Base-by-base conservation (phyloP, 2,329 filamentous ascomycete genomes). In the Metarhizium brunneum region DNA sequence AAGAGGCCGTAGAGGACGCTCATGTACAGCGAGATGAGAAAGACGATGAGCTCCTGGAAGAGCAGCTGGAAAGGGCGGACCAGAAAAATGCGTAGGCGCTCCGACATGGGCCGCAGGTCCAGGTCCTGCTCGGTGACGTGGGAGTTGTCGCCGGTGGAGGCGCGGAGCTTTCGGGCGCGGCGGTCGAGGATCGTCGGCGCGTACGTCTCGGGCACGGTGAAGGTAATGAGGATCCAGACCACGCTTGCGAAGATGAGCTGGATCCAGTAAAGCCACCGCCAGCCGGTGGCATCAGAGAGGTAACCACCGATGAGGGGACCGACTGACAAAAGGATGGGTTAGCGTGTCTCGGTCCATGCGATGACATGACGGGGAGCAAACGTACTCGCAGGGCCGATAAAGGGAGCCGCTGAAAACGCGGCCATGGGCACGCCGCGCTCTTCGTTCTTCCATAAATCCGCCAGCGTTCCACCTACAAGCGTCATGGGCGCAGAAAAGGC, bases 191-290 rank as follows among this genome's bases (percentile, higher is more conserved):
- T 25, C 4, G 25, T 25, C 76, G 91, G 90, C 0, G 90, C 85
- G 68, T 94, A 95, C 0, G 91, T 96, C 70, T 95, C 91, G 1
- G 90, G 89, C 0, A 95, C 86, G n/a, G 89, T 94, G 71, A 95
- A 92, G 35, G 85, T 86, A 69, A 94, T 91, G 58, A 92, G 68
- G 18, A 87, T 58, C 83, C 87, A 94, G 62, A 86, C 81, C 51
- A 85, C 66, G 14, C 77, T 84, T 30, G 87, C 76, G 13, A 94
- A 67, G 64, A 95, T 95, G 11, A 94, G 75, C 65, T 92, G 89
- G 62, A 95, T 82, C 86, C 88, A 92, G 74, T 94, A 94, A 0
- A 94, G 25, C 88, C 88, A 94, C 61, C 89, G 76, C 90, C 90
- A 94, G 42, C 86, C 86, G 0, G 76, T 71, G 0, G 80, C 81